These are phyloP conservation scores for Cryptococcus sp. DNA, from an alignment of 1,284 basidiomycete genomes.

Conservation along the genomic window DNA sequence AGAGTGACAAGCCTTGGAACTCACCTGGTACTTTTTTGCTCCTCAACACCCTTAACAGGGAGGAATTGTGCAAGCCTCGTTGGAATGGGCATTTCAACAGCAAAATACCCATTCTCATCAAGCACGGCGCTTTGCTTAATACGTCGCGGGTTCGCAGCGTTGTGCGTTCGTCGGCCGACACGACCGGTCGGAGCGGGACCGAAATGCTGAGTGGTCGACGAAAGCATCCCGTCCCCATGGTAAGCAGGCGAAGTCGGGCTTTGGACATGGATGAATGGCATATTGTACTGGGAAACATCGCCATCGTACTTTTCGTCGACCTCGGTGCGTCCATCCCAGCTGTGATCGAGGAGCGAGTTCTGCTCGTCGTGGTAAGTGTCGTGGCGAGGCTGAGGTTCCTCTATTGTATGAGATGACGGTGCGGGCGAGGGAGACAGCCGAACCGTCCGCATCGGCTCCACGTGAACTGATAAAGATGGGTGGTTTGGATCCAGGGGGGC, in stretches of 20 bases:
- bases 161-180: slow-evolving; percentile 64
- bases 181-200: slow-evolving; percentile 78
- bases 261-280: slow-evolving; percentile 14
- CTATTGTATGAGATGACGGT: too few species aligned
- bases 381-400: too few species aligned
- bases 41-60: slow-evolving; percentile 70
- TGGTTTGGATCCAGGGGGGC: slow-evolving; percentile 41
- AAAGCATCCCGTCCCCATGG: slow-evolving; percentile 14
- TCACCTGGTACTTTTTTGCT: slow-evolving; percentile 77
- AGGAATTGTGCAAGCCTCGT: slow-evolving; percentile 67
- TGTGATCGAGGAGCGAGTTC: too few species aligned
- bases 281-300: not conserved
- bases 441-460: too few species aligned
- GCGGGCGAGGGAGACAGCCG: too few species aligned
- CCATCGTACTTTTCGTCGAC: not conserved
- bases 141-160: slow-evolving; percentile 36
- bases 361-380: too few species aligned
- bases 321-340: too few species aligned
- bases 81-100: slow-evolving; percentile 77
- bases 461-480: slow-evolving; percentile 27
- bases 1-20: slow-evolving; percentile 10
- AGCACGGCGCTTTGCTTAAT: slow-evolving; percentile 49
- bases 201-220: slow-evolving; percentile 63
- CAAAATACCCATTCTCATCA: slow-evolving; percentile 69
- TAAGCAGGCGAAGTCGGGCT: not conserved